Conservation (phyloP, 1,284 basidiomycete genomes). For the Puccinia hordei region DNA sequence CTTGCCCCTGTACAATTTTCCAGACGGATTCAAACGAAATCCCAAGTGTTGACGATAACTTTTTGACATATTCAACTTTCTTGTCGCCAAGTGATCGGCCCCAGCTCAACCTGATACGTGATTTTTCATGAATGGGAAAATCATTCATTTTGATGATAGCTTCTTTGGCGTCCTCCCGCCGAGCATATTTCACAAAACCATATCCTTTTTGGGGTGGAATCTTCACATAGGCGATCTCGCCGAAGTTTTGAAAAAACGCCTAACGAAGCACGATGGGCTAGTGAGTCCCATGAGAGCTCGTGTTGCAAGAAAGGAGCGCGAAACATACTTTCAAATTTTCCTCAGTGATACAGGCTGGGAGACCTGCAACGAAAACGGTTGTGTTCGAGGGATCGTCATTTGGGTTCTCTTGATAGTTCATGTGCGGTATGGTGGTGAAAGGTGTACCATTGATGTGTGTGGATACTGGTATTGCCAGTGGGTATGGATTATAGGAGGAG, state of each 20-base stretch:
- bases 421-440: conserved; percentile 74
- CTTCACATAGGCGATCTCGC: conserved; percentile 91
- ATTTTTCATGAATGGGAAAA: conserved; percentile 83
- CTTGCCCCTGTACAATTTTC: conserved; percentile 47
- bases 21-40: conserved; percentile 43
- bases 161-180: conserved; percentile 83
- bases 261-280: neutral
- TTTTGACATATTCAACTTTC: conserved; percentile 46
- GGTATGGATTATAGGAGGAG: conserved; percentile 9
- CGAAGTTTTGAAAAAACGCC: conserved; percentile 81
- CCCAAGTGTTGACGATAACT: conserved; percentile 26
- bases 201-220: conserved; percentile 93
- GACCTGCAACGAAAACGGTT: conserved; percentile 85
- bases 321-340: conserved; percentile 70
- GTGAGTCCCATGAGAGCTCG: neutral
- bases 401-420: conserved; percentile 10
- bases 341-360: conserved; percentile 80
- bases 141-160: conserved; percentile 96
- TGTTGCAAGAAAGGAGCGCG: neutral
- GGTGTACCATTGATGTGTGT: conserved; percentile 64
- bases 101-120: conserved; percentile 83
- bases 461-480: conserved; percentile 7
- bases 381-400: conserved; percentile 82
- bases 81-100: conserved; percentile 65
- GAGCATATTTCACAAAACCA: conserved; percentile 90